phyloP scores from a whole-genome alignment of 441 rosid species.

The Erodium texanum region DNA sequence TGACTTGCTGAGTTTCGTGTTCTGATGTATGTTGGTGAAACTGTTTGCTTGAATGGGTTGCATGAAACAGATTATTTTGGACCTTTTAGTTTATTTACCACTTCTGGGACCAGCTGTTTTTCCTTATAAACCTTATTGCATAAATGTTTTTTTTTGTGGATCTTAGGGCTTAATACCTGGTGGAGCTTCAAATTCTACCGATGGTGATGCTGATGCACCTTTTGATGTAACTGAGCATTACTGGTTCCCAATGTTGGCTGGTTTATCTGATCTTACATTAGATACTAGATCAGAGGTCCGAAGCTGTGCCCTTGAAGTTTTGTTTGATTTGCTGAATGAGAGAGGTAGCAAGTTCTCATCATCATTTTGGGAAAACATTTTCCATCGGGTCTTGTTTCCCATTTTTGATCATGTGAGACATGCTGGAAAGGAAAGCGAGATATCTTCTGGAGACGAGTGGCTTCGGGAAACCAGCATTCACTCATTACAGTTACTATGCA shows the following conservation, averaged over 20 bases:
- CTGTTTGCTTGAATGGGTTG: not conserved
- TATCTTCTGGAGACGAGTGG: constrained; percentile 76
- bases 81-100: not conserved
- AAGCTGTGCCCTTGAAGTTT: constrained; percentile 95
- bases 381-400: constrained; percentile 95
- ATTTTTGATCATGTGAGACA: constrained; percentile 96
- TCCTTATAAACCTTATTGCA: constrained; percentile 8
- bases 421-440: constrained; percentile 75
- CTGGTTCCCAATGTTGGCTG: constrained; percentile 99
- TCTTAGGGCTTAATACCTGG: constrained; percentile 93
- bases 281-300: constrained; percentile 94
- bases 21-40: not conserved
- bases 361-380: constrained; percentile 98
- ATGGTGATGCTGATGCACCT: constrained; percentile 41
- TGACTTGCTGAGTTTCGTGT: not conserved
- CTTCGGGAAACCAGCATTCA: constrained; percentile 97
- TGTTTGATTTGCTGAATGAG: constrained; percentile 96
- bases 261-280: constrained; percentile 92
- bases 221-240: constrained; percentile 94
- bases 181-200: constrained; percentile 77
- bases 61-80: not conserved
- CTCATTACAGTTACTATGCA: constrained; percentile 96
- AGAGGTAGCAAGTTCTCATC: constrained; percentile 92
- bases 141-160: constrained; percentile 18
- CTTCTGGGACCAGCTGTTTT: constrained; percentile 13